Conservation (phyloP, 768 basidiomycete species). For the Zangia roseola region DNA sequence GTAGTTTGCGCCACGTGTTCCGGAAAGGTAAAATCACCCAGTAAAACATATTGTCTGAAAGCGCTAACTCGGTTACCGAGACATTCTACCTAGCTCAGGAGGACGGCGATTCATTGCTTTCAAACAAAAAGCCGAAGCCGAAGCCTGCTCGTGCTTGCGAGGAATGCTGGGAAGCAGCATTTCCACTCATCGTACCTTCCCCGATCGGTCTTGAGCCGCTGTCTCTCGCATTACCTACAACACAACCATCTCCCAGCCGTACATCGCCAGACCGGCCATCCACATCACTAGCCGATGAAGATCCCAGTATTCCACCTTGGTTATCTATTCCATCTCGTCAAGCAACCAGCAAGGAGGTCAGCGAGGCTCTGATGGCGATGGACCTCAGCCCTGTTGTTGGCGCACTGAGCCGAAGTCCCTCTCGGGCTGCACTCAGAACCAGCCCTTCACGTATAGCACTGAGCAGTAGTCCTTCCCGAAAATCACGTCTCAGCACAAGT, state of each 20-base stretch:
- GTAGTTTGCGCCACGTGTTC: slow-evolving; percentile 89
- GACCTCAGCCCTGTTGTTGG: slow-evolving; percentile 20
- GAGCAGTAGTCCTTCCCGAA: slow-evolving; percentile 22
- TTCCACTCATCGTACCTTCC: slow-evolving; percentile 46
- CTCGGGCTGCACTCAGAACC: slow-evolving; percentile 14
- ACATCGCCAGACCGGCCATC: slow-evolving; percentile 18
- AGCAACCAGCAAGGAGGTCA: slow-evolving; percentile 15
- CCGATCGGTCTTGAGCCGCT: not conserved
- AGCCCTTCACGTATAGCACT: slow-evolving; percentile 23
- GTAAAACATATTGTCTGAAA: not conserved
- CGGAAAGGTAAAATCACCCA: slow-evolving; percentile 50
- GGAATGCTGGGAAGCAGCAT: slow-evolving; percentile 83
- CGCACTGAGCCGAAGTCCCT: slow-evolving; percentile 25
- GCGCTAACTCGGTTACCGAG: slow-evolving; percentile 38
- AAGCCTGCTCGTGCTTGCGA: slow-evolving; percentile 82
- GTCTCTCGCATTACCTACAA: slow-evolving; percentile 5
- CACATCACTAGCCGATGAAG: slow-evolving; percentile 18
- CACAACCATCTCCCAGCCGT: slow-evolving; percentile 7
- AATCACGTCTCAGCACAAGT: slow-evolving; percentile 23
- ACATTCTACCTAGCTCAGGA: slow-evolving; percentile 70
- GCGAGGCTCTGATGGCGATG: slow-evolving; percentile 41
- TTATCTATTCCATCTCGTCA: slow-evolving; percentile 28
- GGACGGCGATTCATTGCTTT: slow-evolving; percentile 37
- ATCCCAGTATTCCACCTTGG: slow-evolving; percentile 27
- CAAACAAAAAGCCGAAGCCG: slow-evolving; percentile 41